A percentile compares a stretch with the other conserved stretches of the same genome.
Conservation (phyloP, 2,329 filamentous ascomycete genomes). For the Paecilomyces sp. region DNA sequence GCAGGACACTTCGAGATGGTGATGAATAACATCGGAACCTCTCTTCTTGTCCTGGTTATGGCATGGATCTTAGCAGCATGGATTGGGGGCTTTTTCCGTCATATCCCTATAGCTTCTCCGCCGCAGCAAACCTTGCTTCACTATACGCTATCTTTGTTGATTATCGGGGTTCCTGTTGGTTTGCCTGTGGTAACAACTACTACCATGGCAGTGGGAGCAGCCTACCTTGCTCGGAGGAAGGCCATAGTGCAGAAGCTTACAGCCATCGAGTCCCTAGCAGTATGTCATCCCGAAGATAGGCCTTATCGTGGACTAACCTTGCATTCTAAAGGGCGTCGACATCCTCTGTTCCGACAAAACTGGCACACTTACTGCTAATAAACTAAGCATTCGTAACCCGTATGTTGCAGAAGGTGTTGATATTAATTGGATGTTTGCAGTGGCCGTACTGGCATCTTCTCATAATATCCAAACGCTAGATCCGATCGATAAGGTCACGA, state of each 20-base stretch:
- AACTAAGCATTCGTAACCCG: slow-evolving; percentile 68
- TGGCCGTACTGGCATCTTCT: slow-evolving; percentile 67
- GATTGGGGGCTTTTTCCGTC: slow-evolving; percentile 73
- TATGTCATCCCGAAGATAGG: slow-evolving; percentile 18
- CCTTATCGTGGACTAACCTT: background rate
- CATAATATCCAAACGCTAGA: slow-evolving; percentile 73
- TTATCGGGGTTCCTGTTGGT: slow-evolving; percentile 76
- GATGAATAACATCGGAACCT: slow-evolving; percentile 73
- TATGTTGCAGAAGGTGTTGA: slow-evolving; percentile 71
- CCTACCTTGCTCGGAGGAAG: slow-evolving; percentile 69
- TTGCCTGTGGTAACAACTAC: slow-evolving; percentile 73
- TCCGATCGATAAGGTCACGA: slow-evolving; percentile 73
- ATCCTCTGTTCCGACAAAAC: slow-evolving; percentile 79
- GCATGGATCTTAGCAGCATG: slow-evolving; percentile 68
- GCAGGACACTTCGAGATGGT: slow-evolving; percentile 75
- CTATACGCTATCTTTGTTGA: slow-evolving; percentile 63
- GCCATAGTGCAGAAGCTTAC: slow-evolving; percentile 75
- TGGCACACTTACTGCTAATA: slow-evolving; percentile 57
- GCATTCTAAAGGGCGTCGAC: slow-evolving; percentile 51
- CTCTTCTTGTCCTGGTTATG: slow-evolving; percentile 66
- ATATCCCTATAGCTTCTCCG: slow-evolving; percentile 50
- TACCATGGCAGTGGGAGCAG: slow-evolving; percentile 68
- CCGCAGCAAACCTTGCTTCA: slow-evolving; percentile 59
- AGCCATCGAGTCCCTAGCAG: slow-evolving; percentile 68
- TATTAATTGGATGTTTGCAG: slow-evolving; percentile 78